Percentiles rank a stretch among this genome's conserved stretches.
Conservation (phyloP, 306 rosid species). For the Abrus precatorius region DNA sequence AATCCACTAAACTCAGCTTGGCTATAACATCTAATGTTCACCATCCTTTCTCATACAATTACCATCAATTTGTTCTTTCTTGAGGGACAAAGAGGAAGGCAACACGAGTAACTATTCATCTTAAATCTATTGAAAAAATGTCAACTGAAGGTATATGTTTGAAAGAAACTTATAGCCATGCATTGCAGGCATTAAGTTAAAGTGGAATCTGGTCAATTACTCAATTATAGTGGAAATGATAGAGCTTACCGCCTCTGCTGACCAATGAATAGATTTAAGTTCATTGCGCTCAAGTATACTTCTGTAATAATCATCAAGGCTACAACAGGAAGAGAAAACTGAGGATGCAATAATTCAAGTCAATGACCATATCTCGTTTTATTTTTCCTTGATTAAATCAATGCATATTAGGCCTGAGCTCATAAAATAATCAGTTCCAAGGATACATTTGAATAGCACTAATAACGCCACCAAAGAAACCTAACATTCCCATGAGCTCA, state of each 20-base stretch:
- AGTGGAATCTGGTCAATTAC: slow-evolving; percentile 17
- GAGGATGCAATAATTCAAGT: slow-evolving; percentile 24
- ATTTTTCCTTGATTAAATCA: slow-evolving; percentile 22
- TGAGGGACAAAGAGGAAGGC: slow-evolving; percentile 8
- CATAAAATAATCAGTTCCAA: slow-evolving; percentile 44
- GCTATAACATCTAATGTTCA: neutral
- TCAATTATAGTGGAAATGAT: slow-evolving; percentile 23
- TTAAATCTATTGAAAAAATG: slow-evolving; percentile 6
- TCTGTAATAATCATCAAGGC: slow-evolving; percentile 77
- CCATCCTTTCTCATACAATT: slow-evolving; percentile 15
- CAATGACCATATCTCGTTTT: slow-evolving; percentile 19
- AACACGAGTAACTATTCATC: slow-evolving; percentile 9
- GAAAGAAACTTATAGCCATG: slow-evolving; percentile 9
- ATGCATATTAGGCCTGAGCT: neutral
- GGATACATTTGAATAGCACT: slow-evolving; percentile 99
- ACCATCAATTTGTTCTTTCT: slow-evolving; percentile 20
- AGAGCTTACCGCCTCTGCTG: slow-evolving; percentile 83
- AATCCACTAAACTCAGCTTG: too few species aligned
- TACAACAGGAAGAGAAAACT: slow-evolving; percentile 38
- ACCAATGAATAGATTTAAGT: slow-evolving; percentile 87
- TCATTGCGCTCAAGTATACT: slow-evolving; percentile 81
- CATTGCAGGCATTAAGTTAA: slow-evolving; percentile 40
- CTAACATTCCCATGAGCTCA: slow-evolving; percentile 91
- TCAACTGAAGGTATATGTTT: slow-evolving; percentile 11
- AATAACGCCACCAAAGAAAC: slow-evolving; percentile 77